Evolutionary conservation across 202 grass and related monocot genomes (phyloP), one percentile per base, ranked within the genome.

Genomic region (Alloteropsis angusta): DNA sequence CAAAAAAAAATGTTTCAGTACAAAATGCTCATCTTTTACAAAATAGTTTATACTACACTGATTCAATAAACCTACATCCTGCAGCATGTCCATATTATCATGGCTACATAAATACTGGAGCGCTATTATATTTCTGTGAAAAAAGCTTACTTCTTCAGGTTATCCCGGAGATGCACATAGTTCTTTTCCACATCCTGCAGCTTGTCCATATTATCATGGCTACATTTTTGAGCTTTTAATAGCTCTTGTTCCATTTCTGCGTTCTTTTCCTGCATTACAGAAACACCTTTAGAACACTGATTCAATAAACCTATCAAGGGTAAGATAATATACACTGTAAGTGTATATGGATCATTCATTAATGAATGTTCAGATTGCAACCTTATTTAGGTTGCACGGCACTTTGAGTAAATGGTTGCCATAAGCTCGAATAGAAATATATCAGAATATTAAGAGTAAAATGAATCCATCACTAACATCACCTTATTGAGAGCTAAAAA

Each of bases 201-300:
- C 80, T 92, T 97, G 74, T 97, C 87, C 50, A 88, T 72, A 77
- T 87, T 92, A 46, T 90, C 85, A 65, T 88, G 71, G 66, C 83
- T 85, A 73, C 50, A 83, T 77, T 86, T 86, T 80, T 85, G 62
- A 83, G 87, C 85, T 37, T 88, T 85, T 25, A 82, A 58, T 79
- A 91, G 87, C 68, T 97, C 85, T 80, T 82, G 78, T 62, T 97
- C 93, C 83, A 90, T 88, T 71, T 86, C 79, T 76, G 42, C 9
- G 16, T 90, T 97, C 70, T 75, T 90, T 43, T 76, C 73, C 93
- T 97, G 70, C 76, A 92, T 74, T 66, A 64, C 72, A 76, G 10
- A 44, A 63, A 34, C 17, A 68, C 69, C 21, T 28, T 66, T 72
- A 72, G 25, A 72, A 63, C 30, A 53, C 11, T 26, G 19, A 22